Base-by-base conservation (phyloP, 176 grass and related monocot genomes). In the maize (Zea mays) region DNA sequence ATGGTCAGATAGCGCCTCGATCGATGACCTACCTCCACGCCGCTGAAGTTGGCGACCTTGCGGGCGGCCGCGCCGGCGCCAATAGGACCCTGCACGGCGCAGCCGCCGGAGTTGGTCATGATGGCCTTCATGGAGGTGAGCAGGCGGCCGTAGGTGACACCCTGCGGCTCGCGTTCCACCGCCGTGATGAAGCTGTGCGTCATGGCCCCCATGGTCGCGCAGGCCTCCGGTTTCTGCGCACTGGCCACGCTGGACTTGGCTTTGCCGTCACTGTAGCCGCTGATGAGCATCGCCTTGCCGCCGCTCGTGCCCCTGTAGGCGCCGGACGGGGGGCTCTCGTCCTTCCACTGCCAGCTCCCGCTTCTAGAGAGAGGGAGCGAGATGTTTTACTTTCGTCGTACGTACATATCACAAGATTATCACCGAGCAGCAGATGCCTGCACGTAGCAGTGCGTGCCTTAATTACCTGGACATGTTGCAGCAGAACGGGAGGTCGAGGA, bases 151-250 rank as follows among this genome's bases (percentile, higher is more conserved):
- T 98, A 98, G 38, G 95, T 98, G 37, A 83, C 72, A 7, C 87
- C 82, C 0, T 62, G 35, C 1, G 87, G 91, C 67, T 94, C 87
- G 14, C 6, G 86, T 55, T 94, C 87, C 34, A 98, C 1, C 2
- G 89, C 83, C 44, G 67, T 76, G 59, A 98, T 83, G 80, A 94
- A 98, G 73, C 95, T 94, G 87, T 90, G 89, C 17, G 95, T 98
- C 91, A 98, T 94, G 48, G 91, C 95, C 1, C 95, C 95, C 10
- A 93, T 84, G 3, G 85, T 81, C 1, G 85, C 69, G 47, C 42
- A 38, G 2, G 80, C 52, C 8, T 83, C 61, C 17, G 74, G 74
- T 37, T 27, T 27, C 27, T 27, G 27, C 38, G 4, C 27, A 43
- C 79, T 34, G 59, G 83, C 85, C 80, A 67, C 36, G 62, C 51